Evolutionary conservation across 192 early-diverging fungal genomes (phyloP), one percentile per base, ranked within the genome.

Genomic region (Linnemannia elongata): DNA sequence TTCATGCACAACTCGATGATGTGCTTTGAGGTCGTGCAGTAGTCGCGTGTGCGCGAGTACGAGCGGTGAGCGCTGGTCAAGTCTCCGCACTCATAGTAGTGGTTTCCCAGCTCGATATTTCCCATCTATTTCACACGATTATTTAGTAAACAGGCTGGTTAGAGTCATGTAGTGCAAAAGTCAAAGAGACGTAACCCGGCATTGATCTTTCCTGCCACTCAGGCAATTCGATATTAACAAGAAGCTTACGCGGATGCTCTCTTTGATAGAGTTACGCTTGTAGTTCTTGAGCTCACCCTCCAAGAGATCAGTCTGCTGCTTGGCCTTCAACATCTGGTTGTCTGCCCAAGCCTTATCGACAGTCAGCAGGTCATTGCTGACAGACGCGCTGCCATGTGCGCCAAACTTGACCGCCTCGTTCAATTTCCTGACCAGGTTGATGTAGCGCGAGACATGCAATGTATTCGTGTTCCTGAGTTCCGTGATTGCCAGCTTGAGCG

Each of bases 1-100:
- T 95, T 94, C 77, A 97, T 86, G 74, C 94, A 96, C 91, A 96
- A 94, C 66, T 97, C 96, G 38, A 97, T 80, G 22, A 97, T 88
- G 75, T 97, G 95, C 60, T 95, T 92, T 10, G 95, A 75, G 0
- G 94, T 94, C 2, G 95, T 93, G 82, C 94, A 94, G 75, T 94
- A 97, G 76, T 98, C 97, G n/a, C 95, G 88, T 20, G 94, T 94
- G 17, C 93, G 88, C 0, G 89, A 88, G 79, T 95, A 98, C 45
- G 85, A 92, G 70, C 94, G 95, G 35, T 94, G 82, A 1, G 97
- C 95, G 20, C 88, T 88, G 1, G 79, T 75, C 71, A 96, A 82
- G 57, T 97, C 94, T 17, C 97, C 97, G 77, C 91, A 90, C 9
- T 87, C 87, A 83, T 93, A 96, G 81, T 92, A 93, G 71, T 95